These are phyloP conservation scores for Cryptosporidium viatorum DNA, from an alignment of 169 alveolate genomes.

Conservation along the genomic window DNA sequence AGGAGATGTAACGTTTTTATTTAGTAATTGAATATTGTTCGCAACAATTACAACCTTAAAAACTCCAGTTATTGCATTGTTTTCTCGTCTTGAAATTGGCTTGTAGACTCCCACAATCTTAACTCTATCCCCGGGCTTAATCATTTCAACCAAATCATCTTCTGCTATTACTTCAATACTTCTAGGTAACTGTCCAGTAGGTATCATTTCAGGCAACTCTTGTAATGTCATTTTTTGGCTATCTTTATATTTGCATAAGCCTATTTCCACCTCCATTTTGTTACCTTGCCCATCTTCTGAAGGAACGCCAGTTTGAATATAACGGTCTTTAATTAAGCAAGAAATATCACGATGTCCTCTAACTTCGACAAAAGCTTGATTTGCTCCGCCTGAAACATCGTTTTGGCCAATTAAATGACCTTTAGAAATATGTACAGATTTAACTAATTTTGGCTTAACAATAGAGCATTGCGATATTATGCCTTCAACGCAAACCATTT, in stretches of 20 bases:
- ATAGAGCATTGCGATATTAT: constrained; percentile 94
- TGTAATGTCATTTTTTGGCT: constrained; percentile 92
- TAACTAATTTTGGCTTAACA: constrained; percentile 91
- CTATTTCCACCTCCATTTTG: constrained; percentile 90
- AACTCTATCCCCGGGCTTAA: constrained; percentile 96
- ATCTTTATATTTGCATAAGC: constrained; percentile 93
- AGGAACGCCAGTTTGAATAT: constrained; percentile 81
- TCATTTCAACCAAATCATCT: constrained; percentile 92
- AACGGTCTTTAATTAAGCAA: constrained; percentile 68
- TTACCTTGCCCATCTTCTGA: constrained; percentile 87
- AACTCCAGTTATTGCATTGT: constrained; percentile 87
- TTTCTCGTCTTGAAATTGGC: constrained; percentile 86
- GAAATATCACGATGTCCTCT: constrained; percentile 77
- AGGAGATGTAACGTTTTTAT: constrained; percentile 80
- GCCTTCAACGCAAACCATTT: constrained; percentile 95
- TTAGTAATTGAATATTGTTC: constrained; percentile 85
- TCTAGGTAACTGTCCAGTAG: constrained; percentile 97
- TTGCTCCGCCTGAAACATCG: constrained; percentile 76
- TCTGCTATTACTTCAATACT: constrained; percentile 93
- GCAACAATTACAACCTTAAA: constrained; percentile 93
- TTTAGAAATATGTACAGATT: constrained; percentile 89
- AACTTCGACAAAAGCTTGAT: constrained; percentile 71
- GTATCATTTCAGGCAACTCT: constrained; percentile 98
- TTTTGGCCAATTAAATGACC: constrained; percentile 50
- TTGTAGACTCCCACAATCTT: constrained; percentile 95